Percentiles rank a stretch among this genome's conserved stretches.
Evolutionary conservation across 768 basidiomycete species (phyloP).

Genomic region (Lactarius sp.): DNA sequence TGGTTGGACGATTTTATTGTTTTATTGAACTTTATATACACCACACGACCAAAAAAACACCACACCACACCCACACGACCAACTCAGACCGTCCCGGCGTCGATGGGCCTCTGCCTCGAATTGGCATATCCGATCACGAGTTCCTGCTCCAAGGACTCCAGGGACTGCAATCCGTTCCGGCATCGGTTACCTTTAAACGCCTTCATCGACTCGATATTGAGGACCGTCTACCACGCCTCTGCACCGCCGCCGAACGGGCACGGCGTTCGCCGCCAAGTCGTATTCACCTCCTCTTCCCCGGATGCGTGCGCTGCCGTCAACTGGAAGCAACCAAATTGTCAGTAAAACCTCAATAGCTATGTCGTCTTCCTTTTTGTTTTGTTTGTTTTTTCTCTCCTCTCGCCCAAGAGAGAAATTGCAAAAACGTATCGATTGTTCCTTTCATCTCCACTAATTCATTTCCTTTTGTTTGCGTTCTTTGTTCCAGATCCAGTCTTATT

Average conservation of each 20-base stretch:
- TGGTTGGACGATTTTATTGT: background rate
- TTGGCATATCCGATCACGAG: slow-evolving; percentile 65
- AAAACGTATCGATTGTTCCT: background rate
- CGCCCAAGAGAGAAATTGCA: background rate
- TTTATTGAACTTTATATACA: slow-evolving; percentile 21
- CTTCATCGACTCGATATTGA: slow-evolving; percentile 80
- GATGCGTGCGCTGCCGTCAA: slow-evolving; percentile 87
- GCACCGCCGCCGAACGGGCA: slow-evolving; percentile 43
- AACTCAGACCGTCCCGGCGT: slow-evolving; percentile 51
- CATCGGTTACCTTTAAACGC: slow-evolving; percentile 67
- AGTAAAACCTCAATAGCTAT: slow-evolving; percentile 29
- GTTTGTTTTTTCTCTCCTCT: background rate
- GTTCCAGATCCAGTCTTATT: slow-evolving; percentile 89
- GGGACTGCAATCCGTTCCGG: slow-evolving; percentile 40
- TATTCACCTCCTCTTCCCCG: slow-evolving; percentile 91
- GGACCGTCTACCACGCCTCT: slow-evolving; percentile 71
- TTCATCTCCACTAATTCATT: background rate
- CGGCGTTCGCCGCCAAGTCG: slow-evolving; percentile 64
- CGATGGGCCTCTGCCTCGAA: slow-evolving; percentile 76
- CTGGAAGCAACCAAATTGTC: slow-evolving; percentile 99
- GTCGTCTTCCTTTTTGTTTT: background rate
- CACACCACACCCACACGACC: background rate
- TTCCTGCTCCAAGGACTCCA: slow-evolving; percentile 33
- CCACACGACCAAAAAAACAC: slow-evolving; percentile 3
- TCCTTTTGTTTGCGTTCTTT: slow-evolving; percentile 6